Evolutionary conservation across 495 filamentous ascomycete species (phyloP).

Genomic region (Lasiosphaeris hirsuta): DNA sequence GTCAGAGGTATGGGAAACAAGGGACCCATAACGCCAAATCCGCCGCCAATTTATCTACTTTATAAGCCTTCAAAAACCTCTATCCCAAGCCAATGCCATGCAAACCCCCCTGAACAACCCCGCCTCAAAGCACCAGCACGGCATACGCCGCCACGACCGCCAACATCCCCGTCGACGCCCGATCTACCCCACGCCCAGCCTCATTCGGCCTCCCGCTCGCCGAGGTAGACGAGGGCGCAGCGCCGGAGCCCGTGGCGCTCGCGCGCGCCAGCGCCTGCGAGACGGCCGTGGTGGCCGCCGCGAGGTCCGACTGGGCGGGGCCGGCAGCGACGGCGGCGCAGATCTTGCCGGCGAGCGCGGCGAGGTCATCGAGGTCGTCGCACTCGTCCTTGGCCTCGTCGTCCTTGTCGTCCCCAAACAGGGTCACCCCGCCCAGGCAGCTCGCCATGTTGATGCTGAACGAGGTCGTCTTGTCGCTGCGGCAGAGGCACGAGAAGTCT

Average conservation of each 20-base stretch:
- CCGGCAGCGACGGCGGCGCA: conserved; percentile 1
- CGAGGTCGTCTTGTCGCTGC: background rate
- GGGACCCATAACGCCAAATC: background rate
- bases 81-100: conserved; percentile 3
- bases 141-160: conserved; percentile 12
- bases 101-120: background rate
- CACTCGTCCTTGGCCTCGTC: background rate
- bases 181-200: background rate
- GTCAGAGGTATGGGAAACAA: background rate
- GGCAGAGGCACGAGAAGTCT: conserved; percentile 15
- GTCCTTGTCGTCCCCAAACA: background rate
- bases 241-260: background rate
- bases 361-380: conserved; percentile 2
- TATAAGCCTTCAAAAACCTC: background rate
- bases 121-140: conserved; percentile 4
- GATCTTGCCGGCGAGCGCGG: conserved; percentile 7
- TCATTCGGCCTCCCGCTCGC: background rate
- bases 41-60: background rate
- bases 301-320: background rate
- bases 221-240: background rate
- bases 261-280: conserved; percentile 2
- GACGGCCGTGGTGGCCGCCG: conserved; percentile 6
- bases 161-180: conserved; percentile 7
- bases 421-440: background rate
- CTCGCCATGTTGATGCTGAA: conserved; percentile 1